Conservation (phyloP, 2,329 filamentous ascomycete genomes). For the Colletotrichum tropicale region DNA sequence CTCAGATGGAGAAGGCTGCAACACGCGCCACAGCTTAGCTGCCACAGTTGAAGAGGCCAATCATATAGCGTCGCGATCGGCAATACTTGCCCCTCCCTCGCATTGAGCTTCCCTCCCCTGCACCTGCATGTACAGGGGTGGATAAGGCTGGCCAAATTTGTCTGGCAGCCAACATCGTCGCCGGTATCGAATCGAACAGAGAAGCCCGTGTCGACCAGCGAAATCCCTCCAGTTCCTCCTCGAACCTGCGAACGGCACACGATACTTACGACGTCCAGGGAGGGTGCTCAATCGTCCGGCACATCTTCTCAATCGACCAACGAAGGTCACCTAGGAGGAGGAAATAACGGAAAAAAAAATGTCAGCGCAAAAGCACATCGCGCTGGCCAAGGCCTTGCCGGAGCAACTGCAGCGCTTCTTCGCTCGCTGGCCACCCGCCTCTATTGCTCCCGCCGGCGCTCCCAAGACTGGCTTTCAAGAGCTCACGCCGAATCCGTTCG, state of each 20-base stretch:
- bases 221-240: not conserved
- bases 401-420: constrained; percentile 84
- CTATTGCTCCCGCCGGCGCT: constrained; percentile 55
- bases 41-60: not conserved
- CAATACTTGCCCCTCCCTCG: constrained; percentile 1
- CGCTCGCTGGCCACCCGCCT: constrained; percentile 80
- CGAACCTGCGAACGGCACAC: not conserved
- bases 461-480: constrained; percentile 57
- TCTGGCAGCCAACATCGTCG: not conserved
- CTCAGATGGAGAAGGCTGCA: not conserved
- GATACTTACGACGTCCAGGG: not conserved
- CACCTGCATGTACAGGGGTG: constrained; percentile 18
- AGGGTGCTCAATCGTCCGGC: not conserved
- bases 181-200: not conserved
- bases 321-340: not conserved
- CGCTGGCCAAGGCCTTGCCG: constrained; percentile 76
- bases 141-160: constrained; percentile 18
- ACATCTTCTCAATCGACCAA: not conserved
- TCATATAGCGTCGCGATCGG: not conserved
- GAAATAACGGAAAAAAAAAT: not conserved
- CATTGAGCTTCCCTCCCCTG: not conserved
- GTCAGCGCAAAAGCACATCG: constrained; percentile 41
- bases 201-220: not conserved
- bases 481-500: constrained; percentile 78
- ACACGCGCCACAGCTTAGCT: not conserved